A percentile compares a stretch with the other conserved stretches of the same genome.
phyloP scores from a whole-genome alignment of 2,329 filamentous ascomycete genomes.

The Arthroderma sp. region DNA sequence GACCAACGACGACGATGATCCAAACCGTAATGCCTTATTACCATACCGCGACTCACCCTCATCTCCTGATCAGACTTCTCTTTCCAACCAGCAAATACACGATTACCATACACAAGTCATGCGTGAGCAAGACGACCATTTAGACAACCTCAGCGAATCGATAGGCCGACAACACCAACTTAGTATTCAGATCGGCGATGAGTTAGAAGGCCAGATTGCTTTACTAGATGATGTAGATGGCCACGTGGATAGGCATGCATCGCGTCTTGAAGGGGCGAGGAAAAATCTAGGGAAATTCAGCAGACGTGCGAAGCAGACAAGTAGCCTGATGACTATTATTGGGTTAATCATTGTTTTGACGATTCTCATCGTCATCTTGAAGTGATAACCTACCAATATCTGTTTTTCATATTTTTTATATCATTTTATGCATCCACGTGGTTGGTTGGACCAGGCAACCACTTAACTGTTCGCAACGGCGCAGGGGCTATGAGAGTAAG shows the following conservation, averaged over 20 bases:
- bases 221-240: constrained; percentile 82
- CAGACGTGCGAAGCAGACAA: constrained; percentile 66
- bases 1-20: constrained; percentile 28
- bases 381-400: constrained; percentile 33
- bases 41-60: constrained; percentile 45
- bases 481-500: no score
- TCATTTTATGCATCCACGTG: not conserved
- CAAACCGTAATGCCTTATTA: constrained; percentile 47
- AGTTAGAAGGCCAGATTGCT: constrained; percentile 79
- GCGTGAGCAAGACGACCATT: constrained; percentile 79
- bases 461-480: not conserved
- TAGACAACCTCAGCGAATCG: constrained; percentile 74
- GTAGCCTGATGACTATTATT: constrained; percentile 72
- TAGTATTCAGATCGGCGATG: constrained; percentile 90
- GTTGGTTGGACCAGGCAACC: not conserved
- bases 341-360: constrained; percentile 70
- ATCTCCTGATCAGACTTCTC: constrained; percentile 36
- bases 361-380: constrained; percentile 68
- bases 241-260: constrained; percentile 67
- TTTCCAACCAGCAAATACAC: constrained; percentile 78
- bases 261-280: constrained; percentile 60
- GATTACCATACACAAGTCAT: constrained; percentile 69
- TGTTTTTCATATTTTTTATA: not conserved
- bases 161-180: constrained; percentile 85
- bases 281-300: constrained; percentile 59